Evolutionary conservation across 2,329 filamentous ascomycete species (phyloP), one percentile per base, ranked within the genome.

Genomic region (Ophiostoma ips): DNA sequence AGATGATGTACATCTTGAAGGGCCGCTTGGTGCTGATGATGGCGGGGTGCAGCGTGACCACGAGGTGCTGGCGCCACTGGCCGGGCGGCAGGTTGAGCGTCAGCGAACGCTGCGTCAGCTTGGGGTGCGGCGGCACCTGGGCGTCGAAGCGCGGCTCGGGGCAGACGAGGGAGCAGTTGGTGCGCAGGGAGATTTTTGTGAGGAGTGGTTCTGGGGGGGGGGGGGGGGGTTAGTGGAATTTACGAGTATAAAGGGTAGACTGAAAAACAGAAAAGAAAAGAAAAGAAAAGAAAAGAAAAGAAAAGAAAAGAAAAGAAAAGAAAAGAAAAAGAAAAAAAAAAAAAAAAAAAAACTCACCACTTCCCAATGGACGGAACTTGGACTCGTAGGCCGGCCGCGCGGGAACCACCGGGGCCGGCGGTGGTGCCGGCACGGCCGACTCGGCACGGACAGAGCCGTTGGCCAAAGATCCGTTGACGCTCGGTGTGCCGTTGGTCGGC

Each of bases 1-100:
- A 72, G 1, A 79, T 73, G 33, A 88, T 83, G 61, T 87, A 88
- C 34, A 92, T 67, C 60, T 83, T 87, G 66, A 85, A 87, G 47
- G 86, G 79, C 31, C 86, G 80, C 48, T 77, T 63, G 51, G 71
- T 64, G 38, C 70, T 73, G 52, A 81, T 76, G 5, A 86, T 66
- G 33, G 73, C 72, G 9, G 79, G 66, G 1, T 80, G 76, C 16
- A 94, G 70, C 11, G 73, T 75, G 4, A 84, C 81, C 19, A 77
- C 71, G 51, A 94, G 73, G 53, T 88, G 83, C 16, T 94, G 68
- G 52, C 82, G 81, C 57, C 77, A 80, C 58, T 88, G 79, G 44
- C 72, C 75, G 1, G 74, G 65, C 1, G 84, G 79, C 10, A 92
- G 68, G 52, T 79, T 82, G 50, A 92, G 69, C 6, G 85, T 84